A percentile compares a stretch with the other conserved stretches of the same genome.
Evolutionary conservation across 495 filamentous ascomycete genomes (phyloP).

Genomic region (Podospora didyma): DNA sequence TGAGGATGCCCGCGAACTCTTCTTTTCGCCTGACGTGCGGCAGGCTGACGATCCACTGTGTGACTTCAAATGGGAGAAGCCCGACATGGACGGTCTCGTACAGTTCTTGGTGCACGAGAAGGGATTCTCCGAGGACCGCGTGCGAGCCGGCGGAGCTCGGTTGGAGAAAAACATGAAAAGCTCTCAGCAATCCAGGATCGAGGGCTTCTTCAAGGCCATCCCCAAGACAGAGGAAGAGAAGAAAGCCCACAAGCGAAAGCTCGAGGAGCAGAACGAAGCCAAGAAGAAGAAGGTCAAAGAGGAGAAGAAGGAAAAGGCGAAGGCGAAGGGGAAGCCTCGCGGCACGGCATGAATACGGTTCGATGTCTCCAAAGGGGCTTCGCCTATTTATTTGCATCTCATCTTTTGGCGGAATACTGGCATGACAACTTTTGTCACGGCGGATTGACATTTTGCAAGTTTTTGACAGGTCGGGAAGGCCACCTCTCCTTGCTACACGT

Average conservation of each 20-base stretch:
- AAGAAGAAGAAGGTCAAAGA: conserved; percentile 93
- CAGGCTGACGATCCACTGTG: conserved; percentile 78
- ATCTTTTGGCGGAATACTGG: neutral
- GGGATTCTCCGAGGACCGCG: conserved; percentile 92
- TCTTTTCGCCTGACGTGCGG: conserved; percentile 85
- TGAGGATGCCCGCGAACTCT: conserved; percentile 84
- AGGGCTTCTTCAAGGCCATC: conserved; percentile 97
- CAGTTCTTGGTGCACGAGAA: conserved; percentile 90
- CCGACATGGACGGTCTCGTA: conserved; percentile 82
- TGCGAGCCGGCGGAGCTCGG: conserved; percentile 68
- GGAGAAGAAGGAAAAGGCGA: conserved; percentile 87
- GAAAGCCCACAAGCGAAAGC: conserved; percentile 80
- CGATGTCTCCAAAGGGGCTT: neutral
- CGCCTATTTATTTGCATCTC: neutral
- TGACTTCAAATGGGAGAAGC: conserved; percentile 96
- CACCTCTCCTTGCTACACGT: no score
- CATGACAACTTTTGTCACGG: neutral
- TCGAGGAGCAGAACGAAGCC: conserved; percentile 80
- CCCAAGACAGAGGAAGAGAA: conserved; percentile 83
- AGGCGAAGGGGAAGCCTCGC: conserved; percentile 78
- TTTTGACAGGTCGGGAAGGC: no score
- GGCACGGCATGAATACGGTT: conserved; percentile 25
- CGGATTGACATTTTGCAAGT: no score
- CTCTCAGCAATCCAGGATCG: conserved; percentile 84
- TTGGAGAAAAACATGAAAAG: conserved; percentile 85